Base-by-base conservation (phyloP, 805 yeast species). In the Saccharomycopsis malanga region DNA sequence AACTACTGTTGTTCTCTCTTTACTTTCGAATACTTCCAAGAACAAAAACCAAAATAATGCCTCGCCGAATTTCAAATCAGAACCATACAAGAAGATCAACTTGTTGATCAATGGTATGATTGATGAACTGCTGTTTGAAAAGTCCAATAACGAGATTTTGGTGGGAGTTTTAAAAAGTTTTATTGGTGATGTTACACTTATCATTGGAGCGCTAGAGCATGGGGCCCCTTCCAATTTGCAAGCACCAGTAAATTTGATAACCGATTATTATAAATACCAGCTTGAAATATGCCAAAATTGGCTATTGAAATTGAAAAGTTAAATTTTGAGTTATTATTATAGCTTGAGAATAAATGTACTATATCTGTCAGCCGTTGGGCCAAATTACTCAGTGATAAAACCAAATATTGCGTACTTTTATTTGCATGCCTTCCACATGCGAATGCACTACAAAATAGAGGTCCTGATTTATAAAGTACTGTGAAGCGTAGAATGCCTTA, bases 1-100 rank as follows among this genome's bases (percentile, higher is more conserved):
- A 43, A 75, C 87, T 0, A 79, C 80, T 49, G 78, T 89, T 2
- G 96, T 88, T 0, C 61, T 89, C 32, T 86, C 93, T 2, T 68
- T 72, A 0, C 49, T 72, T 42, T 32, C 10, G 52, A 56, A 12
- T 24, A 56, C 50, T 48, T 44, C 42, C 54, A 55, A 39, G 49
- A 56, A 34, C 17, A 58, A 15, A 52, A 42, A 17, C 22, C 17
- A 39, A 34, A 14, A 17, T 27, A 17, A 36, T 18, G 10, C 7
- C 15, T 3, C 27, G 17, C 9, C 17, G 36, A n/a, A 32, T 9
- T n/a, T 32, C 17, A 32, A 27, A 27, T 12, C 7, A 24, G 34
- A 29, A 4, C 43, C 25, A 6, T 22, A 9, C 12, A 41, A 47
- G 39, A 35, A 30, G 23, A 30, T 34, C 14, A 20, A 23, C 10